A percentile compares a stretch with the other conserved stretches of the same genome.
Conservation (phyloP, 2,329 filamentous ascomycete genomes). For the Keithomyces neogunnii region DNA sequence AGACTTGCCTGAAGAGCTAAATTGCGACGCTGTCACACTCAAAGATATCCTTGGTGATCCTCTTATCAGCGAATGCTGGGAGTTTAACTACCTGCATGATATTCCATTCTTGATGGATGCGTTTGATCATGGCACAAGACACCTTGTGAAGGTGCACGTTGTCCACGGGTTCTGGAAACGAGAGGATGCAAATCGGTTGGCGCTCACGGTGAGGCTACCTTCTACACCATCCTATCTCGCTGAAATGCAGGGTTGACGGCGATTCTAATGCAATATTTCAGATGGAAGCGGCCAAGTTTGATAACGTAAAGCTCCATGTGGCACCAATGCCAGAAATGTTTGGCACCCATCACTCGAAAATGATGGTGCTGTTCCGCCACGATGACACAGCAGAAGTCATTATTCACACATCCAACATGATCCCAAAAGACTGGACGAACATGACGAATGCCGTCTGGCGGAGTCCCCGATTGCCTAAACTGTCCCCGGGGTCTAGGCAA, state of each 20-base stretch:
- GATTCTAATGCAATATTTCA: conserved; percentile 7
- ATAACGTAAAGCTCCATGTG: conserved; percentile 61
- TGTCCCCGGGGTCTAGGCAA: conserved; percentile 6
- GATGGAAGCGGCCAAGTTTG: conserved; percentile 40
- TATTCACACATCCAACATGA: conserved; percentile 89
- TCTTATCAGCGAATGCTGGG: conserved; percentile 62
- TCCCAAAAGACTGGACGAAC: conserved; percentile 77
- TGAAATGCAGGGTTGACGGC: too few relatives aligned
- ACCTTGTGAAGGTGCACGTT: conserved; percentile 43
- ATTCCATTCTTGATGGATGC: conserved; percentile 46
- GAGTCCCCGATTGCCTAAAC: conserved; percentile 59
- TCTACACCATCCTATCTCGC: neutral
- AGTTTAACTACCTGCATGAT: conserved; percentile 61
- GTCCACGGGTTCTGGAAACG: conserved; percentile 58
- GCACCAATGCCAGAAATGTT: conserved; percentile 79
- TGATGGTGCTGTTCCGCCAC: conserved; percentile 74
- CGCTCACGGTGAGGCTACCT: conserved; percentile 42
- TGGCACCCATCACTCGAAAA: conserved; percentile 80
- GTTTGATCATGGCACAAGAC: conserved; percentile 42
- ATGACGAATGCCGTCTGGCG: conserved; percentile 81
- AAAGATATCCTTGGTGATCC: conserved; percentile 65
- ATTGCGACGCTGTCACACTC: conserved; percentile 58
- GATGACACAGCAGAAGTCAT: conserved; percentile 71
- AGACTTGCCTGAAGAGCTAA: conserved; percentile 50
- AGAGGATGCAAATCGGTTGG: conserved; percentile 51